phyloP scores from a whole-genome alignment of 2,329 filamentous ascomycete genomes.

The Sporothrix protearum region DNA sequence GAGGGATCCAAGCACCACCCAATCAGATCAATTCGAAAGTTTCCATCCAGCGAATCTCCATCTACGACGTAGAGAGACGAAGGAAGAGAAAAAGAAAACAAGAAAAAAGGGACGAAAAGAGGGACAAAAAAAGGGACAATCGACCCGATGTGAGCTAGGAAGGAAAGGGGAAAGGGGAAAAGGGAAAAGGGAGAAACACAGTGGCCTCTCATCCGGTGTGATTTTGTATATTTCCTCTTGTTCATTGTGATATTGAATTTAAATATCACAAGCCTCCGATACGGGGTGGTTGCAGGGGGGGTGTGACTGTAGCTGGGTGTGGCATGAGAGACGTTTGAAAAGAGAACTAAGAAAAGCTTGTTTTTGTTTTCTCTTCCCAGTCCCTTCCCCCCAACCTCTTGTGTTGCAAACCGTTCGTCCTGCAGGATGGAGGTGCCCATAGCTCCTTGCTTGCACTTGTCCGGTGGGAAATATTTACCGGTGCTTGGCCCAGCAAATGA shows the following conservation, averaged over 20 bases:
- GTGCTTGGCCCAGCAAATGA: background rate
- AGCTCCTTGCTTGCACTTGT: slow-evolving; percentile 1
- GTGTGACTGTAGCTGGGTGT: background rate
- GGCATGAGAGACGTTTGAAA: slow-evolving; percentile 16
- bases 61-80: background rate
- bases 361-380: slow-evolving; percentile 2
- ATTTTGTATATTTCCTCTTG: background rate
- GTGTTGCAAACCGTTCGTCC: background rate
- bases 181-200: background rate
- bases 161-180: background rate
- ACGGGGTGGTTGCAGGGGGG: slow-evolving; percentile 6
- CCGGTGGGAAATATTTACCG: background rate
- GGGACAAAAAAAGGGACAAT: background rate
- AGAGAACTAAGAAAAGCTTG: slow-evolving; percentile 8
- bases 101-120: background rate
- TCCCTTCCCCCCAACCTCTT: background rate
- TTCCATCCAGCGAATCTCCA: no score
- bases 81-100: background rate
- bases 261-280: background rate
- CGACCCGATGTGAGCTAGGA: background rate
- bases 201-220: background rate
- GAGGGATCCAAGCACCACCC: background rate
- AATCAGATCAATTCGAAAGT: background rate
- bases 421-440: background rate
- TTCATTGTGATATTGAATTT: background rate